phyloP scores from a whole-genome alignment of 108 stramenopile genomes.

The Nitzschia sp. region DNA sequence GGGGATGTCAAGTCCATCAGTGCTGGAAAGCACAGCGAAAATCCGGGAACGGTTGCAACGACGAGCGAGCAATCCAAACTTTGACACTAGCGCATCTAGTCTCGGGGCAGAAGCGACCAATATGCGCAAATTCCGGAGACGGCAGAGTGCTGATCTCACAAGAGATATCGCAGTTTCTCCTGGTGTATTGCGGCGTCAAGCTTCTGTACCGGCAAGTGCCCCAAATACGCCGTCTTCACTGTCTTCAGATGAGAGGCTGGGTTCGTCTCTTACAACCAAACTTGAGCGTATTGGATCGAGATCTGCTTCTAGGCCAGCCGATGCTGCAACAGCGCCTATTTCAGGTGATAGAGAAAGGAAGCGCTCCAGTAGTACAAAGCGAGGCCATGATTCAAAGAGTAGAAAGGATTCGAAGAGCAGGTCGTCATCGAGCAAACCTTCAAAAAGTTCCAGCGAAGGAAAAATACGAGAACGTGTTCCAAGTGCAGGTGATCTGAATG shows the following conservation, averaged over 20 bases:
- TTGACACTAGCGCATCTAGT: not conserved
- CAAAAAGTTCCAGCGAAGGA: not conserved
- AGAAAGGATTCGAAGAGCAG: not conserved
- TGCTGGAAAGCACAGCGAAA: conserved; percentile 21
- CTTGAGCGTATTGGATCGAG: not conserved
- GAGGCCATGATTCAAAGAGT: not conserved
- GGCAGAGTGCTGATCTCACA: not conserved
- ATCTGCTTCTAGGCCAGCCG: not conserved
- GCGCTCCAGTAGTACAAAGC: not conserved
- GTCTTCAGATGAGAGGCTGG: not conserved
- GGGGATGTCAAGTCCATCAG: not conserved
- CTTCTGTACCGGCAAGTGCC: not conserved
- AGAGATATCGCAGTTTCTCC: not conserved
- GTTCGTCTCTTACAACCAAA: not conserved
- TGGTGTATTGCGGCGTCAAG: not conserved
- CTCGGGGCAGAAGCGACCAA: not conserved
- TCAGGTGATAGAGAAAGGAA: not conserved
- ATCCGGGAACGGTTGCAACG: conserved; percentile 8
- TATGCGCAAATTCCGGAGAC: not conserved
- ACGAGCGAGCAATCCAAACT: not conserved
- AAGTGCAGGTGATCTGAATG: not conserved
- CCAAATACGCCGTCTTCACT: not conserved
- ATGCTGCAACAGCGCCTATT: not conserved
- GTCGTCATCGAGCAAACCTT: not conserved
- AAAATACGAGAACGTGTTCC: not conserved